Evolutionary conservation across 331 rosid species (phyloP), one percentile per base, ranked within the genome.

Genomic region (Malus hybrid): DNA sequence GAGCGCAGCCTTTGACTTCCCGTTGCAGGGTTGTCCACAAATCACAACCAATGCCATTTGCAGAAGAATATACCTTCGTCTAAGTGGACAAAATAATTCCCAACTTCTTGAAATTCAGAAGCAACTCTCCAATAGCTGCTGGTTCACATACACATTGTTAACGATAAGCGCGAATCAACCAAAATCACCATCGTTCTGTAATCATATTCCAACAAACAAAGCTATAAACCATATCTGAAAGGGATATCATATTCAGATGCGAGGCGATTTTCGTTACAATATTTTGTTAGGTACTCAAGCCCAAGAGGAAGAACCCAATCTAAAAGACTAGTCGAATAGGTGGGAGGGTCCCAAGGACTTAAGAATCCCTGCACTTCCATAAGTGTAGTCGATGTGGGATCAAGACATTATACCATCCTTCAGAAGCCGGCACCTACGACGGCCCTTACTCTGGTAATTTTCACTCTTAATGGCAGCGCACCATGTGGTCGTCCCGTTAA

Each of bases 1-100:
- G 89, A 80, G 57, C 3, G 97, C 91, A 28, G 90, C 92, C 68
- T 71, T 90, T 58, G 97, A 90, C 79, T 95, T 92, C 65, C 99
- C 97, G 83, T 97, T 89, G 80, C 96, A 80, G 13, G 99, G 97
- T 63, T 95, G 99, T 50, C 99, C 99, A 79, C 97, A 92, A 33
- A 95, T 82, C 30, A 95, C 97, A 77, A 95, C 96, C 86, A 95
- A 77, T 20, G 97, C 99, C 99, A 95, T 94, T 52, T 26, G 18
- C 53, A 36, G 11, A 34, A 50, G 48, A 76, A 6, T 5, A 16
- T 14, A 6, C n/a, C 46, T 62, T 6, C 32, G 13, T 46, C 14
- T 22, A 6, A 67, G 7, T 13, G 22, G 1, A 39, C 48, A 62
- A 46, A 61, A 42, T 24, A 20, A 18, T 29, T 46, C 5, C 22